These are phyloP conservation scores for Peterozyma xylosa DNA, from an alignment of 805 yeast genomes.

Conservation along the genomic window DNA sequence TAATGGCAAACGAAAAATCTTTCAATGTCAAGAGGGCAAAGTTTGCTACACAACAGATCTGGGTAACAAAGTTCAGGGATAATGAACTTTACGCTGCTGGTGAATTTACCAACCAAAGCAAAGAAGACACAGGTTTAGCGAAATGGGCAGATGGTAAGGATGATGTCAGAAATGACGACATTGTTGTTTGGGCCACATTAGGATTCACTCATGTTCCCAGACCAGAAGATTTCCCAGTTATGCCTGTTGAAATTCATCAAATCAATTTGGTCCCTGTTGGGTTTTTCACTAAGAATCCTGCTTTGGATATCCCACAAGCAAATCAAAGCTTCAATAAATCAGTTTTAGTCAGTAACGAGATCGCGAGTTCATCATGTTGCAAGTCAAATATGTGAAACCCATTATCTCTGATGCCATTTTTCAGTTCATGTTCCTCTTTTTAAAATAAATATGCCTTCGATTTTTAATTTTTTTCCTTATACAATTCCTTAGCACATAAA, in stretches of 20 bases:
- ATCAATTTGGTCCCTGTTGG: slow-evolving; percentile 63
- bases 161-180: slow-evolving; percentile 63
- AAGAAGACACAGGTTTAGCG: slow-evolving; percentile 61
- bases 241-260: slow-evolving; percentile 77
- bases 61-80: slow-evolving; percentile 78
- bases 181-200: slow-evolving; percentile 76
- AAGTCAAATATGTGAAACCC: not conserved
- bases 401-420: not conserved
- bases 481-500: too few relatives aligned
- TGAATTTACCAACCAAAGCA: slow-evolving; percentile 79
- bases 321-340: slow-evolving; percentile 64
- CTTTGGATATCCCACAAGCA: slow-evolving; percentile 69
- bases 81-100: slow-evolving; percentile 75
- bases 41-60: slow-evolving; percentile 70
- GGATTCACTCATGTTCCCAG: slow-evolving; percentile 80
- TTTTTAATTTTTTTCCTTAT: too few relatives aligned
- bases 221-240: slow-evolving; percentile 83
- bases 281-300: slow-evolving; percentile 74
- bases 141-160: slow-evolving; percentile 66
- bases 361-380: not conserved
- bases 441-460: too few relatives aligned
- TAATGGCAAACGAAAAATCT: slow-evolving; percentile 57
- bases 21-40: slow-evolving; percentile 65
- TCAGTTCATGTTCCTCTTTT: not conserved
- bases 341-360: slow-evolving; percentile 22